These are phyloP conservation scores for Naganishia sp. DNA, from an alignment of 1,284 basidiomycete species.

Conservation along the genomic window DNA sequence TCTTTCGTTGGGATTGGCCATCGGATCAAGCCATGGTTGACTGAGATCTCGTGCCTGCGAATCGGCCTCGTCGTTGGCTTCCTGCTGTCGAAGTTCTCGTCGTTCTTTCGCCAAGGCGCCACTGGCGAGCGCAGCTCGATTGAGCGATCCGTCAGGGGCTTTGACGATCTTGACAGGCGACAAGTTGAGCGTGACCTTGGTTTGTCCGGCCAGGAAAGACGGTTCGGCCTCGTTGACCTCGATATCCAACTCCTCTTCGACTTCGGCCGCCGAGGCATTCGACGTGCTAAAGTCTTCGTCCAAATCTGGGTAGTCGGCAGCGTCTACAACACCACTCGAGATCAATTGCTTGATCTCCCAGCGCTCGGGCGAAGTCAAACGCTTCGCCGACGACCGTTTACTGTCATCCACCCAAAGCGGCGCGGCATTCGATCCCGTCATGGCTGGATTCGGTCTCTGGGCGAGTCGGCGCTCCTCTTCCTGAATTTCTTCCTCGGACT, in stretches of 20 bases:
- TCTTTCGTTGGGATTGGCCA: slow-evolving; percentile 83
- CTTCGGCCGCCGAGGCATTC: slow-evolving; percentile 70
- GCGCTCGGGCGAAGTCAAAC: slow-evolving; percentile 92
- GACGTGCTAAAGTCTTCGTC: slow-evolving; percentile 85
- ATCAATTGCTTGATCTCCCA: slow-evolving; percentile 99
- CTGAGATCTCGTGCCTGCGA: slow-evolving; percentile 90
- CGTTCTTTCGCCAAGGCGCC: slow-evolving; percentile 93
- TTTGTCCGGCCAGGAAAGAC: slow-evolving; percentile 93
- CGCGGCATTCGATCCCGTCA: slow-evolving; percentile 57
- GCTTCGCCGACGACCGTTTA: slow-evolving; percentile 68
- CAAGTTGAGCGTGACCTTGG: slow-evolving; percentile 88
- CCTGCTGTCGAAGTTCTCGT: slow-evolving; percentile 88
- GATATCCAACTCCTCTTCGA: slow-evolving; percentile 95
- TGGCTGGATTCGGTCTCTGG: slow-evolving; percentile 63
- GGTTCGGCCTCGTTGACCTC: slow-evolving; percentile 97
- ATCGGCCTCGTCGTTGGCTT: slow-evolving; percentile 90
- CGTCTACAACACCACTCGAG: slow-evolving; percentile 86
- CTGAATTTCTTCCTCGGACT: slow-evolving; percentile 81
- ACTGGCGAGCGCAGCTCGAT: slow-evolving; percentile 90
- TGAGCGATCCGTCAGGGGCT: slow-evolving; percentile 90
- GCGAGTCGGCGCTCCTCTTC: slow-evolving; percentile 70
- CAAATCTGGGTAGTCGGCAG: slow-evolving; percentile 93
- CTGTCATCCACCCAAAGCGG: slow-evolving; percentile 59
- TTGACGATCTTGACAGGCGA: slow-evolving; percentile 97
- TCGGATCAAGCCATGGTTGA: slow-evolving; percentile 96